Percentiles rank a stretch among this genome's conserved stretches.
phyloP scores from a whole-genome alignment of 441 rosid species.

The Gossypium schwendimanii region DNA sequence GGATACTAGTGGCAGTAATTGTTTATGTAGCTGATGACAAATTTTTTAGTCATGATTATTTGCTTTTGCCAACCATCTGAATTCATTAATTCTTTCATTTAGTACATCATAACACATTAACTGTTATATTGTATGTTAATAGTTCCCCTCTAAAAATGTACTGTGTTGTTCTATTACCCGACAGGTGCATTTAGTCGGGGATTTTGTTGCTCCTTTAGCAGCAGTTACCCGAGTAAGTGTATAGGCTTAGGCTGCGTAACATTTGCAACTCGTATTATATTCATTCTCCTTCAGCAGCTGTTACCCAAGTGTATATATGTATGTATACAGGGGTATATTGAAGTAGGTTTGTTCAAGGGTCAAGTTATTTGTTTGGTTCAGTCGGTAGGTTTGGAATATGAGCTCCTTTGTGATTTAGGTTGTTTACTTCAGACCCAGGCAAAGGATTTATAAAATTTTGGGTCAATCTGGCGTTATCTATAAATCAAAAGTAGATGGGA shows the following conservation, averaged over 20 bases:
- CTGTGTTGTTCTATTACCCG: not conserved
- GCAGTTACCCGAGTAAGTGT: not conserved
- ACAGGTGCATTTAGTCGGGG: not conserved
- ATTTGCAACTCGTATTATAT: no score
- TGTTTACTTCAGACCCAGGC: no score
- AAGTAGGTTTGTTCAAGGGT: no score
- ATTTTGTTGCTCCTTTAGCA: not conserved
- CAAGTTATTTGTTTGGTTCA: no score
- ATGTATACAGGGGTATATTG: no score
- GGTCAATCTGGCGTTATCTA: no score
- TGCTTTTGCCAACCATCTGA: not conserved
- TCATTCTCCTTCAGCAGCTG: no score
- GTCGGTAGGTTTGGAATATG: no score
- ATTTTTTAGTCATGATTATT: not conserved
- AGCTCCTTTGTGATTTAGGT: no score
- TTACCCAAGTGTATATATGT: no score
- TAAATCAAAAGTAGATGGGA: no score
- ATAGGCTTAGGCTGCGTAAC: not conserved
- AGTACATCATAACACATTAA: not conserved
- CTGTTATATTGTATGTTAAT: not conserved
- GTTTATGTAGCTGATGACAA: constrained; percentile 10
- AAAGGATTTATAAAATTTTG: no score
- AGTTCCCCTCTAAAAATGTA: not conserved
- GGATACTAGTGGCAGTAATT: constrained; percentile 20
- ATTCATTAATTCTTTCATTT: not conserved